Evolutionary conservation across 2,329 filamentous ascomycete species (phyloP).

Genomic region (Myotisia sp.): DNA sequence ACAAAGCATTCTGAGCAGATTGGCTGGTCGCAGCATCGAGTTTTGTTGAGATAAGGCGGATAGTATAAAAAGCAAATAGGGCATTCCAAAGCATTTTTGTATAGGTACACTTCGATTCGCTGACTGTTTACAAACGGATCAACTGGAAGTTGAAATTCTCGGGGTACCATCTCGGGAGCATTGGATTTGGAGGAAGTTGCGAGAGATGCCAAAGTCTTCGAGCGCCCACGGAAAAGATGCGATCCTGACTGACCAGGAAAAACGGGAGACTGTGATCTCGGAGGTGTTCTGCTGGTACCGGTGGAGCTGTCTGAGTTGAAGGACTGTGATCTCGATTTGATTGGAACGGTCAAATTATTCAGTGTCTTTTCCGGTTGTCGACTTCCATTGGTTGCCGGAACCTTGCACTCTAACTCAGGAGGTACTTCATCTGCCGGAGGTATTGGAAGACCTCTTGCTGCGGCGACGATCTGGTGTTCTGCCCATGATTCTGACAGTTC

Average conservation of each 20-base stretch:
- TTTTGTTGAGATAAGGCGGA: constrained; percentile 84
- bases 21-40: constrained; percentile 84
- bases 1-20: constrained; percentile 99
- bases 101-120: constrained; percentile 78
- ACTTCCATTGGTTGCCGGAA: constrained; percentile 35
- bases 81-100: constrained; percentile 81
- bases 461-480: constrained; percentile 87
- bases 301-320: constrained; percentile 60
- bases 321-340: constrained; percentile 62
- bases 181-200: constrained; percentile 62
- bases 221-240: constrained; percentile 61
- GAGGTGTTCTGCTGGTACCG: constrained; percentile 40
- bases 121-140: constrained; percentile 92
- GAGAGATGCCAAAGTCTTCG: constrained; percentile 76
- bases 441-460: constrained; percentile 67
- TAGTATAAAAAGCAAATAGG: constrained; percentile 96
- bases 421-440: constrained; percentile 74
- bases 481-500: constrained; percentile 83
- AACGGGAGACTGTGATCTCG: constrained; percentile 31
- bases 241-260: constrained; percentile 35
- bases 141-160: constrained; percentile 63
- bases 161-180: constrained; percentile 57
- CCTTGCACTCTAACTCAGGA: constrained; percentile 46
- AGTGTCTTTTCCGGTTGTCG: constrained; percentile 46
- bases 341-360: constrained; percentile 63